Evolutionary conservation across 768 basidiomycete genomes (phyloP), one percentile per base, ranked within the genome.

Genomic region (Mycena kentingensis): DNA sequence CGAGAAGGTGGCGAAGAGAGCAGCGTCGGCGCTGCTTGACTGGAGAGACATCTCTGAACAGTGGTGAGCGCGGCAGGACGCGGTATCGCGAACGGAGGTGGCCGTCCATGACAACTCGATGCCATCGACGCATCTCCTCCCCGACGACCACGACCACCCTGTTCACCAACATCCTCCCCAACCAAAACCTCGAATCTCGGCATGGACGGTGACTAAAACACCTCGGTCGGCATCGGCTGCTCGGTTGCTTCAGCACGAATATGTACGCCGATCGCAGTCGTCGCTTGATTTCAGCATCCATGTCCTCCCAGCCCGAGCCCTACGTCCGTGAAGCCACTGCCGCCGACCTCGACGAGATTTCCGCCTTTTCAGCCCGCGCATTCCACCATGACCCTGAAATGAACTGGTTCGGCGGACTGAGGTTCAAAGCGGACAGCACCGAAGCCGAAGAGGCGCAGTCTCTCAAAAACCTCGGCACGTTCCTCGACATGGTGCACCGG

Each of bases 321-420:
- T 54, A 48, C 18, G 46, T 54, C 11, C 52, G 52, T 18, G 52
- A 41, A 8, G 52, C 46, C 19, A 21, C 22, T n/a, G 31, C n/a
- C 19, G 22, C 52, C 2, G 52, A 54, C 29, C 34, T 48, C 5
- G 46, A 48, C 2, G 38, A 47, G 22, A 54, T 54, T 5, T 41
- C 52, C 5, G 19, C 36, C 1, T 46, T 52, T 32, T 21, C 32
- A n/a, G 45, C 52, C 4, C 52, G 36, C 52, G 46, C 52, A 10
- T 54, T 54, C 18, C 29, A 22, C 12, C 21, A 47, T 16, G 52
- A 48, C 18, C 52, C 52, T 15, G 52, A 54, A 41, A 48, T 54
- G 46, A 54, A 54, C 31, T 54, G 52, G 52, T 54, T 54, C n/a
- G 52, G 21, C 15, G 52, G 52, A 5, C 46, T 47, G 1, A n/a